Conservation (phyloP, 495 filamentous ascomycete species). For the Pyrenula massariospora region DNA sequence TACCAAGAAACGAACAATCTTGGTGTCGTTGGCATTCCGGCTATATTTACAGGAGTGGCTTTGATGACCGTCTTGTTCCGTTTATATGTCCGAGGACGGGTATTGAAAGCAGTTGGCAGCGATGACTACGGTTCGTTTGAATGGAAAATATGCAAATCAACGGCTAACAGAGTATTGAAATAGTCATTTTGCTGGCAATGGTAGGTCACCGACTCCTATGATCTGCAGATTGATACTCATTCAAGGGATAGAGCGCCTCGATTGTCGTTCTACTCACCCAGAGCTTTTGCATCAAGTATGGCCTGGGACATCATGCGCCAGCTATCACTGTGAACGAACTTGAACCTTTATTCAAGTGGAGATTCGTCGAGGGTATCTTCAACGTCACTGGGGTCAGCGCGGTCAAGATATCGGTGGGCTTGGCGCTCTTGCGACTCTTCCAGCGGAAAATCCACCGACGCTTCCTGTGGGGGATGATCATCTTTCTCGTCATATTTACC, state of each 20-base stretch:
- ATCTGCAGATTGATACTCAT: not conserved
- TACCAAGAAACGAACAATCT: not conserved
- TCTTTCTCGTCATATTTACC: not conserved
- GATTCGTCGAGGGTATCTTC: slow-evolving; percentile 29
- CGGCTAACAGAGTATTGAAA: no score
- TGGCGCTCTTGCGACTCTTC: slow-evolving; percentile 32
- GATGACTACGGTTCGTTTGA: not conserved
- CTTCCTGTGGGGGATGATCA: slow-evolving; percentile 19
- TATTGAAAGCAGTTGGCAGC: not conserved
- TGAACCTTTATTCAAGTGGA: slow-evolving; percentile 25
- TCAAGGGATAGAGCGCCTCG: slow-evolving; percentile 11
- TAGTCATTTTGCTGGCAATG: not conserved
- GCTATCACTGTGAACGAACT: slow-evolving; percentile 13
- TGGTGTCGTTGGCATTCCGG: not conserved
- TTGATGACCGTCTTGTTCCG: not conserved
- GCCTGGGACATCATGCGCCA: slow-evolving; percentile 25
- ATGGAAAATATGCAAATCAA: no score
- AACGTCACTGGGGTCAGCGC: slow-evolving; percentile 27
- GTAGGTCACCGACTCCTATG: not conserved
- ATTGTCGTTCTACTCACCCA: slow-evolving; percentile 17
- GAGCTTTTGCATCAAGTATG: slow-evolving; percentile 23
- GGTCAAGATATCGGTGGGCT: slow-evolving; percentile 33
- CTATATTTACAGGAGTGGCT: not conserved
- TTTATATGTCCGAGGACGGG: not conserved
- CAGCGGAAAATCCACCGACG: slow-evolving; percentile 17